These are phyloP conservation scores for Periglandula ipomoeae DNA, from an alignment of 2,329 filamentous ascomycete species.

Conservation along the genomic window DNA sequence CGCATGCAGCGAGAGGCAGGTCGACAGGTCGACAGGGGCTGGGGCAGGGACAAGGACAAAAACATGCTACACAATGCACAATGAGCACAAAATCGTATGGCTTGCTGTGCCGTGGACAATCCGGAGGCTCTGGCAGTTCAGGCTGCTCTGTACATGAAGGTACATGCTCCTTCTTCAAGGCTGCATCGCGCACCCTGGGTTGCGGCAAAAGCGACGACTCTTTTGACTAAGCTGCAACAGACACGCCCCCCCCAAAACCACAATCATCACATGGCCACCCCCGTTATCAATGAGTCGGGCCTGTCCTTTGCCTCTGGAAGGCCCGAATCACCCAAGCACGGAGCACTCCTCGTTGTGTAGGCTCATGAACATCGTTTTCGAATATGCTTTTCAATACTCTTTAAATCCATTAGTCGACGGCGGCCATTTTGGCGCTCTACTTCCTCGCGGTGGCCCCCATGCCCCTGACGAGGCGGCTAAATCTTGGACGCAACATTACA, in stretches of 20 bases:
- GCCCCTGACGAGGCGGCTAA: not conserved
- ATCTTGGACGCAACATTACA: not conserved
- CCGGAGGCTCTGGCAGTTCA: too few relatives aligned
- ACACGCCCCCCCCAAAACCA: not conserved
- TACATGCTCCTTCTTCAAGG: not conserved
- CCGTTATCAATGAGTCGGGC: not conserved
- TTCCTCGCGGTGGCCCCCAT: not conserved
- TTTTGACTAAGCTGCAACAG: not conserved
- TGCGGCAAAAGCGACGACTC: not conserved
- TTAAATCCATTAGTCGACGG: not conserved
- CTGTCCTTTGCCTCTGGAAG: not conserved
- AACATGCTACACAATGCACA: not conserved
- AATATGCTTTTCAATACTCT: not conserved
- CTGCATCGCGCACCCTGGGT: not conserved
- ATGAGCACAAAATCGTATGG: not conserved
- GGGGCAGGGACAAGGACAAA: not conserved
- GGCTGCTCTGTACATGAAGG: not conserved
- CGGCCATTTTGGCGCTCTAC: not conserved
- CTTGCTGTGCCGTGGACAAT: not conserved
- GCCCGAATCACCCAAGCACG: slow-evolving; percentile 1
- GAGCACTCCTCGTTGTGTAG: not conserved
- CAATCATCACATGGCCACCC: not conserved
- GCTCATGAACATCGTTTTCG: not conserved
- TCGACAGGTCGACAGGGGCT: not conserved
- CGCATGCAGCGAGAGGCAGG: not conserved